Percentiles rank a stretch among this genome's conserved stretches.
Evolutionary conservation across 352 stramenopile genomes (phyloP).

Genomic region (Albugo candida): DNA sequence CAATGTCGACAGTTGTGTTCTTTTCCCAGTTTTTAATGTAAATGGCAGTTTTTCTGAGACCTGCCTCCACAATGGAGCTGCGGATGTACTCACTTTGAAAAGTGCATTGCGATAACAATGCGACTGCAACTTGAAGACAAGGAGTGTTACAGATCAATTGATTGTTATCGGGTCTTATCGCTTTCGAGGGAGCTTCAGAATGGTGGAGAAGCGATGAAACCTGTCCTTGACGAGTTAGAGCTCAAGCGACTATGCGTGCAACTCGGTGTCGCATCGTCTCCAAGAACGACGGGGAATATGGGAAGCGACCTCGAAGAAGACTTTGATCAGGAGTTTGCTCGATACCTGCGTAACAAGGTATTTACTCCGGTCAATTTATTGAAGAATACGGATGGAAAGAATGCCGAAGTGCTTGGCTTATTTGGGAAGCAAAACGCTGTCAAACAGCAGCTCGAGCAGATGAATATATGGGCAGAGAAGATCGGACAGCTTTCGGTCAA

Average conservation of each 20-base stretch:
- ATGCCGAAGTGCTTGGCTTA: constrained; percentile 19
- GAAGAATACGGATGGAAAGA: not conserved
- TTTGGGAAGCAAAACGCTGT: constrained; percentile 45
- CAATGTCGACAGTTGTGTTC: too few relatives aligned
- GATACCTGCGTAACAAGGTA: constrained; percentile 30
- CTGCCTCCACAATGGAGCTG: too few relatives aligned
- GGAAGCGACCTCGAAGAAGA: constrained; percentile 27
- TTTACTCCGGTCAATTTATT: constrained; percentile 9
- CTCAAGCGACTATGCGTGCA: constrained; percentile 37
- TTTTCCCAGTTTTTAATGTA: too few relatives aligned
- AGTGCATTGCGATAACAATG: too few relatives aligned
- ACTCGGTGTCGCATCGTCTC: constrained; percentile 23
- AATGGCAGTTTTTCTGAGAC: too few relatives aligned
- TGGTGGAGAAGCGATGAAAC: constrained; percentile 45
- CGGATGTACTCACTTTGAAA: too few relatives aligned
- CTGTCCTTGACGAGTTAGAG: constrained; percentile 40
- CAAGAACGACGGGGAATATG: constrained; percentile 23
- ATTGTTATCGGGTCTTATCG: constrained; percentile 35
- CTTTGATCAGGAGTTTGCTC: constrained; percentile 41
- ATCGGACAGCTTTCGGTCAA: constrained; percentile 17
- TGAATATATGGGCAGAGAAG: constrained; percentile 22
- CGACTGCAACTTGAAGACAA: too few relatives aligned
- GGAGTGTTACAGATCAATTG: too few relatives aligned
- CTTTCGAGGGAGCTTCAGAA: constrained; percentile 37
- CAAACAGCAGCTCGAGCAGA: constrained; percentile 15